Evolutionary conservation across 176 grass and related monocot species (phyloP).

Genomic region (Panicum miliaceum): DNA sequence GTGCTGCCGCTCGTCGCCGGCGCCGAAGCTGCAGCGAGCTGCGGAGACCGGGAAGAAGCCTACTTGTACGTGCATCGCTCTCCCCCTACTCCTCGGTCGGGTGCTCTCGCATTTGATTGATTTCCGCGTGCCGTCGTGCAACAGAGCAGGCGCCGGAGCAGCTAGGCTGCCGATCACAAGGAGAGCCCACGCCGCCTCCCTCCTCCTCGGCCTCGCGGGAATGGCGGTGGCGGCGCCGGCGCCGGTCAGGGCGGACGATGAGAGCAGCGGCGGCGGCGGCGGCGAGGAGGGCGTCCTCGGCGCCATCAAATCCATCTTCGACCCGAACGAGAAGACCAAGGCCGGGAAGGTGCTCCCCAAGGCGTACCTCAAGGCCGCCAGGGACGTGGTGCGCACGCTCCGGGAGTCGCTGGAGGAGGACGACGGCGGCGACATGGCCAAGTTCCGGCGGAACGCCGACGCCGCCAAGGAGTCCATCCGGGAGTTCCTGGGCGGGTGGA

Average conservation of each 20-base stretch:
- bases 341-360: constrained; percentile 79
- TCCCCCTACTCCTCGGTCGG: neutral
- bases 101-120: neutral
- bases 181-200: constrained; percentile 42
- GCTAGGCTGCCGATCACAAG: constrained; percentile 36
- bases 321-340: constrained; percentile 85
- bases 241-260: constrained; percentile 50
- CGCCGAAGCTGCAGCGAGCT: constrained; percentile 29
- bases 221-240: neutral
- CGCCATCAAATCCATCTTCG: constrained; percentile 83
- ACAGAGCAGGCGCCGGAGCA: constrained; percentile 71
- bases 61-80: constrained; percentile 2
- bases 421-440: constrained; percentile 62
- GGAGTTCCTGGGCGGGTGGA: constrained; percentile 78
- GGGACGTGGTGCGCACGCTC: constrained; percentile 89
- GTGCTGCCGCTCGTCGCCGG: constrained; percentile 38
- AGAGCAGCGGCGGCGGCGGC: neutral
- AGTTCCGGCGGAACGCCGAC: constrained; percentile 80
- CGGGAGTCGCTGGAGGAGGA: constrained; percentile 78
- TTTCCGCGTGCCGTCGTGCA: constrained; percentile 37
- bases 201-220: constrained; percentile 31
- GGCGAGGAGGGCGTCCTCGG: constrained; percentile 49
- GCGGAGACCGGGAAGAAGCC: constrained; percentile 3
- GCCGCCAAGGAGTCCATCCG: constrained; percentile 81
- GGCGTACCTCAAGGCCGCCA: constrained; percentile 90